Base-by-base conservation (phyloP, 2,329 filamentous ascomycete genomes). In the Graphilbum fragrans region DNA sequence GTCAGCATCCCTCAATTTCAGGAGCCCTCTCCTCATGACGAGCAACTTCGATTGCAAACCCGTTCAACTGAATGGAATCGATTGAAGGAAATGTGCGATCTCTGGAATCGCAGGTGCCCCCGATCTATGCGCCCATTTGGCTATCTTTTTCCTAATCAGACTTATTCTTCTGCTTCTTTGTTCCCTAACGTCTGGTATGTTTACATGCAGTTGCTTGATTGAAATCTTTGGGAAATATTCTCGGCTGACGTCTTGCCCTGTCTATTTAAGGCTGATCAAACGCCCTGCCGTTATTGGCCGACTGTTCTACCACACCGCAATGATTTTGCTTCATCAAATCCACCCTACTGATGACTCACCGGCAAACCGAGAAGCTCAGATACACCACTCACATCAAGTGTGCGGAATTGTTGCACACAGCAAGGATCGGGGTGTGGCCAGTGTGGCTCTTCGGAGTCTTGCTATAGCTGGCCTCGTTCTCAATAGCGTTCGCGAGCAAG, bases 341-440 rank as follows among this genome's bases (percentile, higher is more conserved):
- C 82, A 94, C 55, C 88, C 88, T 0, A 58, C 82, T 39, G 69
- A 79, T 31, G 69, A 75, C 31, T 65, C 66, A 17, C 66, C 75
- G 4, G 80, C 86, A 45, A 85, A 90, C 74, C 74, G 72, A 37
- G 67, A 72, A 5, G 70, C 83, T 53, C 79, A 83, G 51, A 67
- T 80, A 38, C 74, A 77, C 46, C 86, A 95, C 55, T 82, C 86
- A 0, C 80, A 83, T 50, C 81, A 88, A 55, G 81, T 94, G 20
- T 95, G 88, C 55, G 90, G 90, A 14, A 93, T 96, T 47, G 79
- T 85, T 20, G 84, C 86, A 3, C 86, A 94, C 55, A 78, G 82
- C 39, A 84, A 87, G 52, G 86, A 94, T 55, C 71, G 76, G 21
- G 85, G 84, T 22, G 77, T 94, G 25, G 78, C 82, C 10, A 82